phyloP scores from a whole-genome alignment of 257 asterid species.

The Solanum gracilifrons region DNA sequence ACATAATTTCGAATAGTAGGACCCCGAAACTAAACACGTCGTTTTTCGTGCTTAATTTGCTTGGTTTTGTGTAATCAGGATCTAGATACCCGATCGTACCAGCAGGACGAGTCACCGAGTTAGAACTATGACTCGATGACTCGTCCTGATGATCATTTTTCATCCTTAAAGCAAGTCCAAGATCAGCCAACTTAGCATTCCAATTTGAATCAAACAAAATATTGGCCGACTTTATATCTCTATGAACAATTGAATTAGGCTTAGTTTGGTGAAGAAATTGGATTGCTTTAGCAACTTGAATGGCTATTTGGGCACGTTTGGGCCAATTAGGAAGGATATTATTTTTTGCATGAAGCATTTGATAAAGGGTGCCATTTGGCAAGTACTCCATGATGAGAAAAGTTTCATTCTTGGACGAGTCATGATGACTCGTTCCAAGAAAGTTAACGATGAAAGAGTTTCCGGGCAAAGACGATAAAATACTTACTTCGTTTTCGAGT shows the following conservation, averaged over 20 bases:
- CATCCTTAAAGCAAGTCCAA: constrained; percentile 41
- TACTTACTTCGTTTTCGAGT: constrained; percentile 40
- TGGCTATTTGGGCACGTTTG: constrained; percentile 30
- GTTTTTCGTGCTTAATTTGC: constrained; percentile 40
- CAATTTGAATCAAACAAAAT: constrained; percentile 34
- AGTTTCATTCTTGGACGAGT: constrained; percentile 5
- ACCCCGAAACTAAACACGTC: constrained; percentile 76
- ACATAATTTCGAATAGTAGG: constrained; percentile 41
- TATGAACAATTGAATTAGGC: constrained; percentile 34
- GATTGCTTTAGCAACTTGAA: constrained; percentile 36
- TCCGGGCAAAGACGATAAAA: constrained; percentile 28
- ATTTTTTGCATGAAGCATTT: constrained; percentile 25
- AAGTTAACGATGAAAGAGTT: constrained; percentile 25
- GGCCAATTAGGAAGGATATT: constrained; percentile 30
- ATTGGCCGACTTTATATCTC: constrained; percentile 66
- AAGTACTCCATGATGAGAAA: constrained; percentile 41
- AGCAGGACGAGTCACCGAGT: constrained; percentile 33
- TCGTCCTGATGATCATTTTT: not conserved
- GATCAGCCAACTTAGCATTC: constrained; percentile 53
- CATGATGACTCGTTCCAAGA: constrained; percentile 32
- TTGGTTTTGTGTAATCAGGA: constrained; percentile 52
- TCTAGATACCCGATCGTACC: constrained; percentile 74
- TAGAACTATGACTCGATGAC: not conserved
- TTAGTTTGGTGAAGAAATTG: constrained; percentile 34
- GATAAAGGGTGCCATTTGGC: constrained; percentile 62